phyloP scores from a whole-genome alignment of 73 alveolate species.

The Stentor roeselii region DNA sequence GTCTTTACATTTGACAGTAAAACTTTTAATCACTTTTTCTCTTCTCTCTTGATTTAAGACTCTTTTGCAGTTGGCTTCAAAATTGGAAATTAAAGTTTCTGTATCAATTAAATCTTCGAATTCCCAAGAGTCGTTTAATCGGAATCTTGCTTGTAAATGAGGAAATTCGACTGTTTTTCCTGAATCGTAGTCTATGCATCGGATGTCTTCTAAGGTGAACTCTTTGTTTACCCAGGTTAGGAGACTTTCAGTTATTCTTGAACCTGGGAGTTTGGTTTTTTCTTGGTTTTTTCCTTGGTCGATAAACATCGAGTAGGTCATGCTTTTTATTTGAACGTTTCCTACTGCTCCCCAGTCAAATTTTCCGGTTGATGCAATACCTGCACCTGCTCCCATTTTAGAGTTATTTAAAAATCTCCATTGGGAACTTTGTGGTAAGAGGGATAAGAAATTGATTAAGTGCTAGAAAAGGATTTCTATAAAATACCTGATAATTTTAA shows the following conservation, averaged over 20 bases:
- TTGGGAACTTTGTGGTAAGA: too few relatives aligned
- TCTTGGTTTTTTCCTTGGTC: background rate
- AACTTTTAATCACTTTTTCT: background rate
- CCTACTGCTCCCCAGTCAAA: background rate
- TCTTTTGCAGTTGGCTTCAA: background rate
- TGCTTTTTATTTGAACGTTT: background rate
- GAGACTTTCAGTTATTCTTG: background rate
- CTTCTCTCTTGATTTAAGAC: background rate
- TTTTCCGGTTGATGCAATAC: background rate
- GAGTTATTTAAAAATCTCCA: too few relatives aligned
- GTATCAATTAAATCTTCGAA: background rate
- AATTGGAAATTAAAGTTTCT: background rate
- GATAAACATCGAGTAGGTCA: background rate
- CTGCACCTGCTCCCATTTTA: slow-evolving; percentile 10
- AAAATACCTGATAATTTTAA: too few relatives aligned
- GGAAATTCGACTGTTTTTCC: background rate
- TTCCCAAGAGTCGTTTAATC: background rate
- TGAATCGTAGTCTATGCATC: background rate
- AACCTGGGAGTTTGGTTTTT: background rate
- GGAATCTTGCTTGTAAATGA: background rate
- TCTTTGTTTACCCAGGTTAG: background rate
- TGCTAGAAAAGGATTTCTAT: too few relatives aligned
- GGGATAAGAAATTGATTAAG: too few relatives aligned
- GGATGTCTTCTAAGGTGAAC: background rate
- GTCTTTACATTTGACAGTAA: background rate